Evolutionary conservation across 192 early-diverging fungal species (phyloP), one percentile per base, ranked within the genome.

Genomic region (Phycomyces nitens): DNA sequence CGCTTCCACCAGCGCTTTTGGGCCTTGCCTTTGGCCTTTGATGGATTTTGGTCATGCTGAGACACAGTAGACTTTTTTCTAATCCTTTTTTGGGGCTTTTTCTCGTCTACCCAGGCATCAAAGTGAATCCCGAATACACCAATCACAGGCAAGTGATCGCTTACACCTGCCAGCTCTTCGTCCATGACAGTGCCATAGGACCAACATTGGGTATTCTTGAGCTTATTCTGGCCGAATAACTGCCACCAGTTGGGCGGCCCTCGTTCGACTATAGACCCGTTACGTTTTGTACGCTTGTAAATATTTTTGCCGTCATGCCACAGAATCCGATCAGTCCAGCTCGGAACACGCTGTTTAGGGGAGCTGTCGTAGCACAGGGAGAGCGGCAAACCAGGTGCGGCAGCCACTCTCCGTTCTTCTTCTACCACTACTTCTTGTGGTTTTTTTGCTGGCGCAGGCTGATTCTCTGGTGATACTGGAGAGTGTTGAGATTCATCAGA

Each of bases 71-170:
- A n/a, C 12, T 18, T 47, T 47, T 47, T n/a, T 47, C 44, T 34
- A 7, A 34, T 34, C 7, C 29, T 34, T 34, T 18, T 47, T 11
- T 47, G 44, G 15, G 44, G 11, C 18, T 47, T 47, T 6, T 14
- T 14, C 5, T 20, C 34, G 40, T 47, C 41, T 9, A 44, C 12
- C 58, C 58, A 61, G 15, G 54, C 53, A 68, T 83, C 79, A 43
- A 77, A 79, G 4, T 74, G 67, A 0, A 83, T 74, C 0, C 74
- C 74, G 75, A 78, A 83, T 1, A 77, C 66, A 12, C 74, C 81
- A 18, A 77, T 75, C 12, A 83, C 79, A 24, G 81, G 81, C 22
- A 72, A 56, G 68, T 83, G 81, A 44, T 83, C 81, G 44, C 77
- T 79, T 14, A 76, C 74, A 23, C 73, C 56, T 3, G 70, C 60